Evolutionary conservation across 352 stramenopile species (phyloP), one percentile per base, ranked within the genome.

Genomic region (Blastocystis sp.): DNA sequence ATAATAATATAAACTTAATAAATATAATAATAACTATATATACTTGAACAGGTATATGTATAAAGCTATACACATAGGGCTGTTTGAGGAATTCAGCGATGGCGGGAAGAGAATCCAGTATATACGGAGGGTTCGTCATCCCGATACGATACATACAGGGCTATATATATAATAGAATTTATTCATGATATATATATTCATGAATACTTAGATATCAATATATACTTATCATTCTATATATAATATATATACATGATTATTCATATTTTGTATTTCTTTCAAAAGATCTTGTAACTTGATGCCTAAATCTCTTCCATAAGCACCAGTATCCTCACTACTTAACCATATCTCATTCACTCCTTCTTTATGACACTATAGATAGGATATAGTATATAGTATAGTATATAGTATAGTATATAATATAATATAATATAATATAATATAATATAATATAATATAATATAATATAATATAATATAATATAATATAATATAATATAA

Each of bases 71-170:
- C 0, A 91, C 80, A 21, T 71, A 67, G 5, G 77, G 70, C 57
- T 88, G 74, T 40, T 79, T 81, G 11, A 91, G 56, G 18, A 81
- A 72, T 25, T 78, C 67, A 5, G 77, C 79, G n/a, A 91, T 70
- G 1, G 68, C 73, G 57, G 85, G 73, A 0, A 91, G 65, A 59
- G 89, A 79, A 42, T 82, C 69, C 21, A 88, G 52, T 39, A 91
- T 90, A 68, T 81, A 91, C 34, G 82, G 82, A 36, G 82, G 82
- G 58, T 91, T 91, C 11, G 81, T 91, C 82, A 91, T 91, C 18
- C 82, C 82, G 11, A 91, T 72, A 30, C 80, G 74, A 2, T 91
- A 67, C 80, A 91, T 91, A n/a, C 81, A 72, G 7, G 75, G 72
- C 9, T 33, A 13, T 19, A 24, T 0, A 34, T 25, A 47, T 37